Evolutionary conservation across 768 basidiomycete genomes (phyloP).

Genomic region (Xerocomus spinulosus): DNA sequence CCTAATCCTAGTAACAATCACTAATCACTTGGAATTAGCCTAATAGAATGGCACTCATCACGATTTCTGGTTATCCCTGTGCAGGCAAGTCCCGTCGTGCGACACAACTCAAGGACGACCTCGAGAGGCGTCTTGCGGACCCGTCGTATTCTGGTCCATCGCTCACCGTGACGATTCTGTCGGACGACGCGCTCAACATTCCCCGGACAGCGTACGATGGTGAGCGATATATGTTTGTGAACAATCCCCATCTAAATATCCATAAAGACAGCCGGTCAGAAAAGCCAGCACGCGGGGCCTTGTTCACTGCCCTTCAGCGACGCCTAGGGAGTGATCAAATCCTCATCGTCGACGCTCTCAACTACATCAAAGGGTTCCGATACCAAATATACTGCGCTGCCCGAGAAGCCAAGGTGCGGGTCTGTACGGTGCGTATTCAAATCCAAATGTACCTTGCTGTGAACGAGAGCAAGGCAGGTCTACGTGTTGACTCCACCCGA

Average conservation of each 20-base stretch:
- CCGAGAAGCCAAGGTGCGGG: slow-evolving; percentile 76
- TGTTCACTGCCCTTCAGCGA: slow-evolving; percentile 81
- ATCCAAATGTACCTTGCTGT: no score
- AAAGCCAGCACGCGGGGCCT: slow-evolving; percentile 79
- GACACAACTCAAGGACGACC: slow-evolving; percentile 51
- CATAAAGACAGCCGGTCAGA: slow-evolving; percentile 79
- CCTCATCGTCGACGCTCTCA: slow-evolving; percentile 85
- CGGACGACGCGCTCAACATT: slow-evolving; percentile 69
- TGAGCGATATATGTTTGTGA: slow-evolving; percentile 36
- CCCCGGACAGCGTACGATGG: slow-evolving; percentile 68
- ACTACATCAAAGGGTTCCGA: slow-evolving; percentile 98
- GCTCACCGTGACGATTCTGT: slow-evolving; percentile 49
- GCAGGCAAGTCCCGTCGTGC: slow-evolving; percentile 83
- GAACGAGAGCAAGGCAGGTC: slow-evolving; percentile 43
- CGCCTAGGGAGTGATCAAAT: slow-evolving; percentile 67
- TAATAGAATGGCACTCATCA: slow-evolving; percentile 94
- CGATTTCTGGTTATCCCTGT: slow-evolving; percentile 81
- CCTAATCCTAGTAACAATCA: no score
- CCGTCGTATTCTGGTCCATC: slow-evolving; percentile 49
- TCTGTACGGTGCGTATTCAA: slow-evolving; percentile 68
- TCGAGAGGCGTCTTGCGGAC: slow-evolving; percentile 50
- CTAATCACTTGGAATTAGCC: no score
- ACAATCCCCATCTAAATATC: no score
- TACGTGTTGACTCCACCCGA: slow-evolving; percentile 74
- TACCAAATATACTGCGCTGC: slow-evolving; percentile 98